A percentile compares a stretch with the other conserved stretches of the same genome.
Conservation (phyloP, 306 rosid species). For the Rosa rugosa region DNA sequence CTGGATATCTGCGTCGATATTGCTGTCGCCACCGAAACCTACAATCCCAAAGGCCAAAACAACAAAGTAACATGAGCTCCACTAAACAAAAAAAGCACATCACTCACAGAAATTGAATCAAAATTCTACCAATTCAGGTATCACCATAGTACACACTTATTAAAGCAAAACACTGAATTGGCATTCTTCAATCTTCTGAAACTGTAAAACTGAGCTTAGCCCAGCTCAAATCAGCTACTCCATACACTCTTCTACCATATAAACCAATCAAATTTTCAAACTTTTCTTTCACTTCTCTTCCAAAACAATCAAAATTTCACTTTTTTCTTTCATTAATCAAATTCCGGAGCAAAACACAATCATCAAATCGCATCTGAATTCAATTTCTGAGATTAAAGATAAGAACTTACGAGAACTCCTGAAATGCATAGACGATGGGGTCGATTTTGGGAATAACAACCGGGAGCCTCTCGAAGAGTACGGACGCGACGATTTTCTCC, state of each 20-base stretch:
- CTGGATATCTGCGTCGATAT: no score
- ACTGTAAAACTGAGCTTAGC: no score
- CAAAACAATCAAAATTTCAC: background rate
- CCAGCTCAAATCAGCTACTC: background rate
- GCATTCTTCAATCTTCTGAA: no score
- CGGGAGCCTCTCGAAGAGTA: conserved; percentile 90
- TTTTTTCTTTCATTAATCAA: background rate
- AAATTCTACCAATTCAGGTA: no score
- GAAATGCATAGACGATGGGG: conserved; percentile 86
- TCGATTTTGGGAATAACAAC: conserved; percentile 86
- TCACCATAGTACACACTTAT: no score
- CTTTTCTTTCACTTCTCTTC: background rate
- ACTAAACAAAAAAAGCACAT: no score
- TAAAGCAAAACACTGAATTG: no score
- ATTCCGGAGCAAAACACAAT: background rate
- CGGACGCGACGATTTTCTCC: conserved; percentile 79
- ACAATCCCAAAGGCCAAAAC: no score
- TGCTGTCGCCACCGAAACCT: no score
- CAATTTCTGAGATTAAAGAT: background rate
- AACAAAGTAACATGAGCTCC: no score
- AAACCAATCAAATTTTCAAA: background rate
- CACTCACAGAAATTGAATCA: no score
- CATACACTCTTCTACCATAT: background rate
- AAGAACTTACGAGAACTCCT: conserved; percentile 72
- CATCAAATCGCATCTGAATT: background rate